Conservation (phyloP, 2,329 filamentous ascomycete genomes). For the Colletotrichum viniferum region DNA sequence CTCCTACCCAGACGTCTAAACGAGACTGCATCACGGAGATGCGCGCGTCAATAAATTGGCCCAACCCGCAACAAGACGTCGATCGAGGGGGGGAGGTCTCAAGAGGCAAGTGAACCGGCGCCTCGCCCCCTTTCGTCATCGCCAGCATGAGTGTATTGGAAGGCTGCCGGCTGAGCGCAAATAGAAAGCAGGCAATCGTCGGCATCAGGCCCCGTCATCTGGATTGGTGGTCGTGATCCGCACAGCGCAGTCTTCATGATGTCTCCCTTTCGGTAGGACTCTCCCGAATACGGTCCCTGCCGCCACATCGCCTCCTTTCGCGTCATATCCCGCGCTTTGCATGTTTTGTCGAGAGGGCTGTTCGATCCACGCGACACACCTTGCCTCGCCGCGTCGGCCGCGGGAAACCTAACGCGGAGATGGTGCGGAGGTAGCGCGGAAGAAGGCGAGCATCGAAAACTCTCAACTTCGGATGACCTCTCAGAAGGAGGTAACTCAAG, state of each 20-base stretch:
- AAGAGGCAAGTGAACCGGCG: not conserved
- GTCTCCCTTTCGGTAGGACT: not conserved
- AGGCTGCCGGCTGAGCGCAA: not conserved
- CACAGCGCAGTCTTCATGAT: too few relatives aligned
- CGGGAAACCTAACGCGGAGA: not conserved
- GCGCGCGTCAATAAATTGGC: not conserved
- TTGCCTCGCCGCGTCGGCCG: not conserved
- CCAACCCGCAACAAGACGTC: rapidly evolving
- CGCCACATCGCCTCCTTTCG: not conserved
- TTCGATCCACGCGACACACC: not conserved
- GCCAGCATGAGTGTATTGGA: not conserved
- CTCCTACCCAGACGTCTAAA: not conserved
- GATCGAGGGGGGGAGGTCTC: not conserved
- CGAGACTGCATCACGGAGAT: not conserved
- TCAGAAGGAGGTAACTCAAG: rapidly evolving
- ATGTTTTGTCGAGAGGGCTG: not conserved
- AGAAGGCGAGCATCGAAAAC: not conserved
- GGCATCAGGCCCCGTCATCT: not conserved
- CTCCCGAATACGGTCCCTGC: not conserved
- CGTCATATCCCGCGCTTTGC: not conserved
- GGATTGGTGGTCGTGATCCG: not conserved
- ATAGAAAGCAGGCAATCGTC: not conserved
- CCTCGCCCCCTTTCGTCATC: not conserved
- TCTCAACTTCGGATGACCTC: not conserved
- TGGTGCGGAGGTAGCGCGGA: not conserved